Evolutionary conservation across 768 basidiomycete species (phyloP), one percentile per base, ranked within the genome.

Genomic region (Coprinellus micaceus): DNA sequence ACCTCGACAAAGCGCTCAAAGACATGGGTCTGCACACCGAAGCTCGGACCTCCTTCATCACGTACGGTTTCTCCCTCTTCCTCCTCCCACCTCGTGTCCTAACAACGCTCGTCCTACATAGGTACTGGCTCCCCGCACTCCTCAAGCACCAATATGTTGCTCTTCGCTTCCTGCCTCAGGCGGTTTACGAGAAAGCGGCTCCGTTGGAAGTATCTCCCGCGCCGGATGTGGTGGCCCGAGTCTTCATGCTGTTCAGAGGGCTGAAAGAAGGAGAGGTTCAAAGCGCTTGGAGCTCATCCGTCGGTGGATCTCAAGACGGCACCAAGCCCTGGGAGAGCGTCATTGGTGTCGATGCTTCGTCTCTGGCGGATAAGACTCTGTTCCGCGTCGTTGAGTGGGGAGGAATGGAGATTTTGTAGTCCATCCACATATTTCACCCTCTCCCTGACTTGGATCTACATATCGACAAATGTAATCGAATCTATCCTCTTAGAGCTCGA

Each of bases 201-300:
- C 70, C 63, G 0, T 66, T 81, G 15, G 59, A 61, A 1, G 57
- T 81, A 46, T 57, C 53, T 1, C 81, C 81, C 1, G 33, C 55
- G 30, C 78, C 80, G 13, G 77, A 77, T 53, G 67, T 76, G 45
- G 66, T 78, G 9, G 74, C 70, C 0, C 74, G 77, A 6, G 66
- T 81, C 11, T 80, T 81, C 60, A 78, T 81, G 77, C 60, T 80
- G 2, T 82, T 79, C 63, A 63, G 68, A 19, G 76, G 76, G 1
- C 60, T 80, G 0, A 25, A 43, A 7, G 60, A 61, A 3, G 62
- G 57, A 0, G 64, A 70, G 0, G 19, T 64, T 2, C 7, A 33
- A 33, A 48, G 26, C 2, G 43, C 40, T 2, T 78, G 76, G 77
- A 39, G 51, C 0, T 55, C 46, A 5, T 68, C 72, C 1, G 53